Base-by-base conservation (phyloP, 768 basidiomycete species). In the Leccinum imitatum region DNA sequence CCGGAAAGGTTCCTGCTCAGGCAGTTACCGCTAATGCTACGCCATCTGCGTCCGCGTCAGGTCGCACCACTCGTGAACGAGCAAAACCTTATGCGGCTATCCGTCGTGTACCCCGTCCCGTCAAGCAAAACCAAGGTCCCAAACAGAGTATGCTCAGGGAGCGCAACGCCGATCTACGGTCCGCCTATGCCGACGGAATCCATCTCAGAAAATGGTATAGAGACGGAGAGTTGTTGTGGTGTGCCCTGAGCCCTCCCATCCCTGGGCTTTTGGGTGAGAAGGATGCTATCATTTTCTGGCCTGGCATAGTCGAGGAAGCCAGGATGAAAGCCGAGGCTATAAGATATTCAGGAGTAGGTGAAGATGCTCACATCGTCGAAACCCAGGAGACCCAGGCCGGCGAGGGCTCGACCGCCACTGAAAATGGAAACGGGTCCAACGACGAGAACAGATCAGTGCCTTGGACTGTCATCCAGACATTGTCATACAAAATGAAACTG, bases 191-290 rank as follows among this genome's bases (percentile, higher is more conserved):
- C 9, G 75, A 74, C 11, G 79, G 77, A 8, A 74, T 80, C 65
- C 74, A 78, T 52, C 68, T 85, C 25, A 80, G 79, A 54, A 78
- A 87, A 56, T 86, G 82, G 82, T 87, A 82, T 67, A 81, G 91
- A 60, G 79, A 82, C 14, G 84, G 84, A 35, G 91, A 92, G 72
- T 69, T 91, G 37, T 75, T 92, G 10, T 91, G 90, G 88, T 87
- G 85, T 57, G 78, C 79, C 10, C 74, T 92, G 33, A 71, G 77
- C 41, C 69, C 76, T 9, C 77, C 85, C 0, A 86, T 91, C 41
- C 63, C 69, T 3, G 79, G 79, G 1, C 68, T 75, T 1, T 67
- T 71, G 4, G 71, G 70, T 1, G 70, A 74, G 17, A 76, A 75
- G 17, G 77, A 80, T 53, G 66, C 65, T n/a, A 88, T 93, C 62